Base-by-base conservation (phyloP, 352 stramenopile genomes). In the Pythium guiyangense region DNA sequence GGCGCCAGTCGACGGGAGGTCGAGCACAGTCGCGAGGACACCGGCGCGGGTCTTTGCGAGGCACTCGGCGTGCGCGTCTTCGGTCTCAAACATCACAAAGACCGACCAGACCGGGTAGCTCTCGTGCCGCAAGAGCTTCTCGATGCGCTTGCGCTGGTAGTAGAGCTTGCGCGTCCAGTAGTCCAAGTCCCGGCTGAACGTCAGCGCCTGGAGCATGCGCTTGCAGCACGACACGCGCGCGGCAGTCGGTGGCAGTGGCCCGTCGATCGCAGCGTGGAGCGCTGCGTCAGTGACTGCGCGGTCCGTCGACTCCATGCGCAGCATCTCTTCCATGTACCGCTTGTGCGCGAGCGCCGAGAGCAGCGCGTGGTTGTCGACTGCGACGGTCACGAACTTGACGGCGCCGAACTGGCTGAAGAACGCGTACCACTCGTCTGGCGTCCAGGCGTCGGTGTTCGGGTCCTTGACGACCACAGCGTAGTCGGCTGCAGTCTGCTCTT, bases 11-110 rank as follows among this genome's bases (percentile, higher is more conserved):
- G 57, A 67, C 22, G 60, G 74, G 15, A n/a, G 31, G 63, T 88
- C 78, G 6, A 73, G 60, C 0, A 77, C 42, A 0, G 71, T 82
- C 8, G 74, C 64, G 49, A 70, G 82, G 9, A 90, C 40, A 2
- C 79, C 79, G 1, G 76, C 78, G 1, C 62, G 69, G 20, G 69
- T 85, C 57, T 80, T 67, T 10, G 69, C 56, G 11, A 92, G 54
- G 54, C 77, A 88, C 11, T 55, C 47, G 34, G 71, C 77, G 56
- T 90, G 76, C 3, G 69, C 70, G n/a, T 74, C 71, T 49, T 92
- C 83, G 20, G 65, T 84, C 60, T 90, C 78, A 54, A 92, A 92
- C 71, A 81, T 86, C 35, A 88, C 74, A 57, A 89, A 92, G 5
- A 94, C 82, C 0, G 69, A 81, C 73, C 72, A 88, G n/a, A 83